Percentiles rank a stretch among this genome's conserved stretches.
Conservation (phyloP, 2,329 filamentous ascomycete species). For the Calonectria pauciramosa region DNA sequence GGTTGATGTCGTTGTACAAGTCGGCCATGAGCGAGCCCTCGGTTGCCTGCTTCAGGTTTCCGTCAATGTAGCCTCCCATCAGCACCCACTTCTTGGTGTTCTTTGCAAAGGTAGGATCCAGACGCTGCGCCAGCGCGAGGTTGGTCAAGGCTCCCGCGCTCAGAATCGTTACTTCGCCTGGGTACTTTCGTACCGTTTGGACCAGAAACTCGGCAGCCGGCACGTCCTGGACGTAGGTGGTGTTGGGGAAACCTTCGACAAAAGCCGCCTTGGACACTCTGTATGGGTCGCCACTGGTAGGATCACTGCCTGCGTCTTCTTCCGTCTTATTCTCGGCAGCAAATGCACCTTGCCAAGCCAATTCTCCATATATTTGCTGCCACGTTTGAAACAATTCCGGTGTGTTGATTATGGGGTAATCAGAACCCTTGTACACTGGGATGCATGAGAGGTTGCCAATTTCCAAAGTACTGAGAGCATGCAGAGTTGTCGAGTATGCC, state of each 20-base stretch:
- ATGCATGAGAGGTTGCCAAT: constrained; percentile 3
- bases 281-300: background rate
- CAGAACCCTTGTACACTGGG: background rate
- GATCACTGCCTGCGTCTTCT: background rate
- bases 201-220: background rate
- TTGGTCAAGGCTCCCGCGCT: background rate
- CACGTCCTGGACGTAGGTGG: background rate
- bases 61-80: constrained; percentile 6
- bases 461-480: constrained; percentile 4
- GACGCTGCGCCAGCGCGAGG: background rate
- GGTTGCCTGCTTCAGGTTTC: background rate
- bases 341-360: background rate
- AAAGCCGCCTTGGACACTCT: background rate
- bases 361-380: constrained; percentile 1
- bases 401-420: constrained; percentile 1
- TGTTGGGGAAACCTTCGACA: background rate
- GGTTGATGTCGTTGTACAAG: constrained; percentile 1
- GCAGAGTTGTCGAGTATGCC: background rate
- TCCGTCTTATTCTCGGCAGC: background rate
- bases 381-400: background rate
- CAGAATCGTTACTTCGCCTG: background rate
- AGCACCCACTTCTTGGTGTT: background rate
- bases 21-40: background rate
- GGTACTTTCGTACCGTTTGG: background rate
- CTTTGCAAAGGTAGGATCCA: background rate